These are phyloP conservation scores for Aethionema arabicum DNA, from an alignment of 345 rosid species.

Conservation along the genomic window DNA sequence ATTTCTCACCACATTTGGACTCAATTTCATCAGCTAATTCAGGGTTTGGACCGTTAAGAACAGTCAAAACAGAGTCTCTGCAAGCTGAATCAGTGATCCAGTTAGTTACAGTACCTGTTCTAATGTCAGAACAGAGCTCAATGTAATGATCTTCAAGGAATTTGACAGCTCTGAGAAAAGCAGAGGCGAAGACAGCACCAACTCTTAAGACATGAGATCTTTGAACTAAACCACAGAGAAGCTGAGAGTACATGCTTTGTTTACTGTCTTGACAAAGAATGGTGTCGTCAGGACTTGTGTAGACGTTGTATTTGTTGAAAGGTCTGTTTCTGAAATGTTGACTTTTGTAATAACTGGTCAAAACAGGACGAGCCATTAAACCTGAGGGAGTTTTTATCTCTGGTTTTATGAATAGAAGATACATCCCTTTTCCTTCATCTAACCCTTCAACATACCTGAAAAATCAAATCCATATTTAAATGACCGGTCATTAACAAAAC, in stretches of 20 bases:
- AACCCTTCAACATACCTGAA: constrained; percentile 75
- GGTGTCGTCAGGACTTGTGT: constrained; percentile 88
- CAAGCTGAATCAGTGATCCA: constrained; percentile 77
- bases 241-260: constrained; percentile 94
- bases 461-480: not conserved
- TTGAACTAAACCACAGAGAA: constrained; percentile 81
- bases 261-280: constrained; percentile 86
- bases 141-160: constrained; percentile 75
- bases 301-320: constrained; percentile 69
- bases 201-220: constrained; percentile 72
- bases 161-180: constrained; percentile 82
- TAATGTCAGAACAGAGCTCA: constrained; percentile 70
- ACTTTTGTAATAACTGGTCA: constrained; percentile 95
- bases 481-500: not conserved
- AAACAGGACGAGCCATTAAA: constrained; percentile 86
- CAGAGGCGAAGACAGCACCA: constrained; percentile 92
- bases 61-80: constrained; percentile 47
- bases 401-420: constrained; percentile 76
- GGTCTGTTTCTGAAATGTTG: constrained; percentile 73
- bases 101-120: constrained; percentile 60
- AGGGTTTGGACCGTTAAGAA: constrained; percentile 47
- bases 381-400: constrained; percentile 83
- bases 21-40: constrained; percentile 59
- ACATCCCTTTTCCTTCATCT: constrained; percentile 95
- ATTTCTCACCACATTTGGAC: constrained; percentile 45